Percentiles rank a stretch among this genome's conserved stretches.
These are phyloP conservation scores for Saccharomyces hybrid DNA, from an alignment of 1,139 yeast species.

Conservation along the genomic window DNA sequence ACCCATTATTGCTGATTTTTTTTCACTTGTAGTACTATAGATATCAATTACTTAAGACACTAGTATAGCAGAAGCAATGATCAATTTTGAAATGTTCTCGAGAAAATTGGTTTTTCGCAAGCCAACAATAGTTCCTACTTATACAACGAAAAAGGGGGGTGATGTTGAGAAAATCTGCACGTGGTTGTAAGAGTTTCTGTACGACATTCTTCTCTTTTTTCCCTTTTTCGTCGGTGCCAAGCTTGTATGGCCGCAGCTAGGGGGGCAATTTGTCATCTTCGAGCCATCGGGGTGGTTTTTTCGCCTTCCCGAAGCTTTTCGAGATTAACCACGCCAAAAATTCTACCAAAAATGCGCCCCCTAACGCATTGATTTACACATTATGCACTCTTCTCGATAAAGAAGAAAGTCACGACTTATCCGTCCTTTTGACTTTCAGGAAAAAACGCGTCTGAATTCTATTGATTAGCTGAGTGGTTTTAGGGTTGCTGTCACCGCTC, in stretches of 20 bases:
- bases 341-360: neutral
- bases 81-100: too few relatives aligned
- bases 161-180: neutral
- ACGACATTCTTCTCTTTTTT: neutral
- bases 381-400: neutral
- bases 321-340: neutral
- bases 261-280: neutral
- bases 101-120: neutral
- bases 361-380: neutral
- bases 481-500: too few relatives aligned
- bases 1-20: conserved; percentile 24
- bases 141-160: neutral
- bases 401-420: too few relatives aligned
- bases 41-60: neutral
- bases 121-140: neutral
- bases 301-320: neutral
- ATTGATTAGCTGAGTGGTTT: too few relatives aligned
- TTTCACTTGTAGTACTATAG: neutral
- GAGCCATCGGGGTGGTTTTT: neutral
- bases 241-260: neutral
- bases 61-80: neutral
- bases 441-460: too few relatives aligned
- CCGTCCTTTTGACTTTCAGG: too few relatives aligned
- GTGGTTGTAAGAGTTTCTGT: neutral
- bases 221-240: neutral